phyloP scores from a whole-genome alignment of 2,329 filamentous ascomycete genomes.

The Aspergillus luchuensis region DNA sequence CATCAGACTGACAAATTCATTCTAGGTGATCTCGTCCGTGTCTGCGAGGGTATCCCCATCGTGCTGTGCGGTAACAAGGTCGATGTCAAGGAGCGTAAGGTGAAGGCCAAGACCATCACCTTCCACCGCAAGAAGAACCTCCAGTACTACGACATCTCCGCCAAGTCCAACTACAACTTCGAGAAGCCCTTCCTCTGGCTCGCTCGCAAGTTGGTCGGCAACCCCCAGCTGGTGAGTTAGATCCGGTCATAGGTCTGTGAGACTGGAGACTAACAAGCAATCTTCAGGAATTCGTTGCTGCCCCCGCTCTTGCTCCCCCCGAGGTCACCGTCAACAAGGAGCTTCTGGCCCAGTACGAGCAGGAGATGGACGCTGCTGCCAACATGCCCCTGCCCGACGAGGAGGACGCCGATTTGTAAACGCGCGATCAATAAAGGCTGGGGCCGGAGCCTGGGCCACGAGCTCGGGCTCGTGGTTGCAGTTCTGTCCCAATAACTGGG shows the following conservation, averaged over 20 bases:
- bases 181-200: constrained; percentile 99
- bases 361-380: constrained; percentile 84
- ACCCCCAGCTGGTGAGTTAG: constrained; percentile 72
- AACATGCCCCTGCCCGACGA: constrained; percentile 88
- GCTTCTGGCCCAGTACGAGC: constrained; percentile 77
- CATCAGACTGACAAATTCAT: constrained; percentile 13
- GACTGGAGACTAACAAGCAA: constrained; percentile 24
- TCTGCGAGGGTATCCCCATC: constrained; percentile 99
- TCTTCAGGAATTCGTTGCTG: constrained; percentile 88
- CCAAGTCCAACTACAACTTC: constrained; percentile 99
- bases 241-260: constrained; percentile 2
- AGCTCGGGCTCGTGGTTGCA: constrained; percentile 8
- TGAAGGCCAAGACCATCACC: constrained; percentile 99
- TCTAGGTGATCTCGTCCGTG: constrained; percentile 91
- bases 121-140: constrained; percentile 99
- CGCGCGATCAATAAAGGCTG: constrained; percentile 19
- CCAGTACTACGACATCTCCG: constrained; percentile 99
- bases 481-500: constrained; percentile 18
- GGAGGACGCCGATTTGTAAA: constrained; percentile 70
- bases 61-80: constrained; percentile 99
- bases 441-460: constrained; percentile 10
- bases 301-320: constrained; percentile 89
- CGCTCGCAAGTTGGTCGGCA: constrained; percentile 96
- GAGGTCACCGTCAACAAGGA: constrained; percentile 85
- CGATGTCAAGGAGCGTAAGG: constrained; percentile 99